Evolutionary conservation across 177 flowering plant species (phyloP).

Genomic region (Vitis hybrid): DNA sequence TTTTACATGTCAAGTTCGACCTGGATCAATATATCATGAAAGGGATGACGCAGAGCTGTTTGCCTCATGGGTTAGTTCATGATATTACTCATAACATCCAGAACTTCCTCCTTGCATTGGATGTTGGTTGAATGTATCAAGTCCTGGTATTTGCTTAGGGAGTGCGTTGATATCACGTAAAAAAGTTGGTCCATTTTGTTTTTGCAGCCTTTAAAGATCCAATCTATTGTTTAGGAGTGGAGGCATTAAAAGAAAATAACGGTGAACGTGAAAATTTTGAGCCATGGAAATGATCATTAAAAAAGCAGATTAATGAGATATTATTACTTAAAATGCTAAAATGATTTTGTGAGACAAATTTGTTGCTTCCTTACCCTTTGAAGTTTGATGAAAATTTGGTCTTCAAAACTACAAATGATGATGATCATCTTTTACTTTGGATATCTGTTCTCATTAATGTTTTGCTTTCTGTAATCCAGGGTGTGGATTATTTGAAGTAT

Average conservation of each 20-base stretch:
- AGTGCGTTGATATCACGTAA: background rate
- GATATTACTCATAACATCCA: background rate
- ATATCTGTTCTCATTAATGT: background rate
- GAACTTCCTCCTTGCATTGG: background rate
- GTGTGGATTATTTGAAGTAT: constrained; percentile 91
- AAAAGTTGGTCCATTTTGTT: background rate
- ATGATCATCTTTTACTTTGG: too few species aligned
- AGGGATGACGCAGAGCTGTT: constrained; percentile 65
- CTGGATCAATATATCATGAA: constrained; percentile 88
- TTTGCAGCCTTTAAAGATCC: too few species aligned
- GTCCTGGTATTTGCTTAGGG: background rate
- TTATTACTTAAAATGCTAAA: too few species aligned
- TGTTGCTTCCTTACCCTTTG: too few species aligned
- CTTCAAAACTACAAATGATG: too few species aligned
- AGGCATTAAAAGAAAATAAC: background rate
- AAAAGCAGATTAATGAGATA: too few species aligned
- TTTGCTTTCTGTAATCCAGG: constrained; percentile 43
- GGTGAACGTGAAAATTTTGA: too few species aligned
- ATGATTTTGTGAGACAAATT: too few species aligned
- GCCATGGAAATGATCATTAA: too few species aligned
- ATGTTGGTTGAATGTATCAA: background rate
- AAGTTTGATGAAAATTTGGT: too few species aligned
- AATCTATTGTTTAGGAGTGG: background rate
- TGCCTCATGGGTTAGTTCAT: constrained; percentile 87
- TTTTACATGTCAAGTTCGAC: constrained; percentile 93